These are phyloP conservation scores for Lunasporangiospora selenospora DNA, from an alignment of 192 early-diverging fungal genomes.

Conservation along the genomic window DNA sequence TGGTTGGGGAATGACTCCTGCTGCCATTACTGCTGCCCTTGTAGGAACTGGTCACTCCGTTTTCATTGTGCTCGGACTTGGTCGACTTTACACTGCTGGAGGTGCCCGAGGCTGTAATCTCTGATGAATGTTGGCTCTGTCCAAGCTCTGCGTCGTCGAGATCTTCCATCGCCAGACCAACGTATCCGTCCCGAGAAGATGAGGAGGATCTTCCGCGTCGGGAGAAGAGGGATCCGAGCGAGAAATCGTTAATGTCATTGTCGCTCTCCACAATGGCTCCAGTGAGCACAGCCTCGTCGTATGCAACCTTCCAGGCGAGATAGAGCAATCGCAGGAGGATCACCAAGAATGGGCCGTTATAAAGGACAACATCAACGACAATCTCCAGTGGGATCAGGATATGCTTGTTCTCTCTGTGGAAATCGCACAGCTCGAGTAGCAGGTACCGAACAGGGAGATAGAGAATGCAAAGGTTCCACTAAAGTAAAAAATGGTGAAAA, in stretches of 20 bases:
- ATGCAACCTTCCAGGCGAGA: conserved; percentile 44
- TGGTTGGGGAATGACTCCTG: too few relatives aligned
- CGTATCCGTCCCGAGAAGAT: conserved; percentile 33
- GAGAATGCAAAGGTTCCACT: conserved; percentile 40
- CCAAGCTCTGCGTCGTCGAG: conserved; percentile 41
- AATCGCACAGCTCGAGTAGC: conserved; percentile 23
- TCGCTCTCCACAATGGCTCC: conserved; percentile 41
- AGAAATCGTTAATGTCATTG: neutral
- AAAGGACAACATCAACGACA: conserved; percentile 40
- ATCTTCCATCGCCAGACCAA: conserved; percentile 29
- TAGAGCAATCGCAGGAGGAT: conserved; percentile 31
- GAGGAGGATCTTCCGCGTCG: neutral
- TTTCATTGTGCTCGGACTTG: too few relatives aligned
- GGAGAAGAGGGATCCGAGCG: conserved; percentile 23
- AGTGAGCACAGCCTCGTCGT: conserved; percentile 45
- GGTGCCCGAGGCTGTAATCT: too few relatives aligned
- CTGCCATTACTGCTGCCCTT: conserved; percentile 4
- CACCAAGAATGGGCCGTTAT: conserved; percentile 39
- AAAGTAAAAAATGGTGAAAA: neutral
- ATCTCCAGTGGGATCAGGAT: conserved; percentile 42
- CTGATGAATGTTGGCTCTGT: too few relatives aligned
- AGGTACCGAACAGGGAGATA: conserved; percentile 37
- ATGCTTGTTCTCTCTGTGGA: conserved; percentile 31
- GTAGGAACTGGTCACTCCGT: too few relatives aligned
- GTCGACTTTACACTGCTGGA: too few relatives aligned